Base-by-base conservation (phyloP, 192 early-diverging fungal species). In the Chytriomyces sp. region DNA sequence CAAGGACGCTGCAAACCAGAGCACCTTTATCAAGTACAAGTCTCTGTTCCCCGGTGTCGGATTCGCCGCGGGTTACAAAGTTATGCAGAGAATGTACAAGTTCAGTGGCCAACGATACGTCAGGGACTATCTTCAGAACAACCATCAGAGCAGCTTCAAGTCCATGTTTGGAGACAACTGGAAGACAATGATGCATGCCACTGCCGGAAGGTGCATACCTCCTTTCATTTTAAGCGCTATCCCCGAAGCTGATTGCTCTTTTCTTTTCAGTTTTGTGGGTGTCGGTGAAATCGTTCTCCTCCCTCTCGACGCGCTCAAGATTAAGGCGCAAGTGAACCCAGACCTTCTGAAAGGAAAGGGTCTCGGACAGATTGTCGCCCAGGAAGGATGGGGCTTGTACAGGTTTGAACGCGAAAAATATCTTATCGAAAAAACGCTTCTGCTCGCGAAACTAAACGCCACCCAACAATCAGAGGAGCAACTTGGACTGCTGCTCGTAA, bases 31-130 rank as follows among this genome's bases (percentile, higher is more conserved):
- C 78, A 97, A 96, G 83, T 99, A 97, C 82, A 77, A 94, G 5
- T 96, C 96, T 2, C 87, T 99, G 64, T 99, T 99, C 86, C 97
- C 97, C 1, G 97, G 97, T 66, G 88, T 99, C 26, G 97, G 97
- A 43, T 97, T 94, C 84, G 97, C 97, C 26, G 95, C 96, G 47
- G 96, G 96, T 7, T 99, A 99, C 93, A 99, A 99, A 86, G 91
- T 99, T 47, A 82, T 93, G 71, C 97, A 99, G 86, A 90, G 97
- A 74, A 89, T 97, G 62, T 99, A 99, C 91, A 99, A 99, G 69
- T 99, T 97, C 76, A 97, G 96, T 77, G 97, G 97, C 5, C 97
- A 99, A 85, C 96, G 96, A 16, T 94, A 93, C 76, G 94, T 95
- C 45, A 94, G 93, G 80, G 97, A 99, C 84, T 95, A 90, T 80